Conservation (phyloP, 2,329 filamentous ascomycete genomes). For the Colletotrichum cereale region DNA sequence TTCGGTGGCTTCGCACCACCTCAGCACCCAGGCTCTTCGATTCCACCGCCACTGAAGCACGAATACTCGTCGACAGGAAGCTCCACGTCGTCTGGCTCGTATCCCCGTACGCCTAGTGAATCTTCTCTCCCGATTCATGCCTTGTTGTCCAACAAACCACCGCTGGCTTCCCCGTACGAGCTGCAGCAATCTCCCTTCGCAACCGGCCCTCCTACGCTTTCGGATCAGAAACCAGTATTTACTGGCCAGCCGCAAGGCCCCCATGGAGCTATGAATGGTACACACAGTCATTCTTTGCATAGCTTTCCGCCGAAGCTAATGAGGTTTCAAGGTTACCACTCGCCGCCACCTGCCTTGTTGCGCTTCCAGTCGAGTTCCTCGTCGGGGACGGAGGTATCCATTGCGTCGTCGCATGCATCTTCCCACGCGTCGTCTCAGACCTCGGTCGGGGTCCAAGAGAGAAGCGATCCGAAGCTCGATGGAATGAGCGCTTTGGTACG, state of each 20-base stretch:
- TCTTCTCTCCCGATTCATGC: slow-evolving; percentile 67
- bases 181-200: slow-evolving; percentile 28
- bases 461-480: slow-evolving; percentile 54
- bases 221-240: slow-evolving; percentile 26
- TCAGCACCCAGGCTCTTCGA: slow-evolving; percentile 20
- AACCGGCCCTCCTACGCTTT: slow-evolving; percentile 39
- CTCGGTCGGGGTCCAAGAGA: slow-evolving; percentile 38
- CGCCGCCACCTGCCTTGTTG: slow-evolving; percentile 33
- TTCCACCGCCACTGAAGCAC: slow-evolving; percentile 56
- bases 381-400: slow-evolving; percentile 32
- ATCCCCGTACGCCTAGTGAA: slow-evolving; percentile 62
- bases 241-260: not conserved
- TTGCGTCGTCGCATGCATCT: slow-evolving; percentile 35
- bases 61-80: slow-evolving; percentile 61
- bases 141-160: slow-evolving; percentile 58
- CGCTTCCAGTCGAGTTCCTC: slow-evolving; percentile 38
- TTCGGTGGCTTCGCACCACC: slow-evolving; percentile 21
- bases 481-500: slow-evolving; percentile 70
- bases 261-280: slow-evolving; percentile 29
- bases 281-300: slow-evolving; percentile 3
- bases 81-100: slow-evolving; percentile 54
- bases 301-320: slow-evolving; percentile 31
- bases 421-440: slow-evolving; percentile 32
- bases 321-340: slow-evolving; percentile 34
- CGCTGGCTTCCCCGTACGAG: slow-evolving; percentile 42